A percentile compares a stretch with the other conserved stretches of the same genome.
These are phyloP conservation scores for Quercus tomentella DNA, from an alignment of 331 rosid species.

Conservation along the genomic window DNA sequence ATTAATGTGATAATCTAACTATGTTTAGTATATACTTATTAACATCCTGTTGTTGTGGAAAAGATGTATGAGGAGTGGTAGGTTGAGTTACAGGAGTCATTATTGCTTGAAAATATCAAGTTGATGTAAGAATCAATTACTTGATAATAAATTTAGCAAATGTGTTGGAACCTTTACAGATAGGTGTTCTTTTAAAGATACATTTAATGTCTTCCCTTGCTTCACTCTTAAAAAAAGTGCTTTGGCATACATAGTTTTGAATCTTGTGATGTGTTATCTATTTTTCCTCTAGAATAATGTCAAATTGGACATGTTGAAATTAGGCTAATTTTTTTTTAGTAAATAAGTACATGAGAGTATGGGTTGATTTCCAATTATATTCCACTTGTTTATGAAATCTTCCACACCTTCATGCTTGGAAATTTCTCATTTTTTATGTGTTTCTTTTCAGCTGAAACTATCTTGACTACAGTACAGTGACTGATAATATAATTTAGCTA, in stretches of 20 bases:
- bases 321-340: neutral
- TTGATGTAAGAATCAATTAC: neutral
- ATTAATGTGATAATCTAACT: neutral
- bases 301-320: neutral
- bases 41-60: neutral
- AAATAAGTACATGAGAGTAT: neutral
- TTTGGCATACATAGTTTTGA: neutral
- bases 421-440: neutral
- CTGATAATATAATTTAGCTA: neutral
- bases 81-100: neutral
- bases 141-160: neutral
- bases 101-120: neutral
- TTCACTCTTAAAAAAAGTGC: neutral
- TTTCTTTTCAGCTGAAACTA: neutral
- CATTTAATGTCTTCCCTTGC: neutral
- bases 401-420: neutral
- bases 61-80: neutral
- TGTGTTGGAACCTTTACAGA: neutral
- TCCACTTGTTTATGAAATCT: neutral
- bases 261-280: neutral
- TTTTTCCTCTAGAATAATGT: neutral
- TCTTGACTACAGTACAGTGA: neutral
- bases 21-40: neutral
- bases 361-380: neutral
- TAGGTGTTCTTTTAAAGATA: neutral